Conservation (phyloP, 257 asterid species). For the Henckelia pumila region DNA sequence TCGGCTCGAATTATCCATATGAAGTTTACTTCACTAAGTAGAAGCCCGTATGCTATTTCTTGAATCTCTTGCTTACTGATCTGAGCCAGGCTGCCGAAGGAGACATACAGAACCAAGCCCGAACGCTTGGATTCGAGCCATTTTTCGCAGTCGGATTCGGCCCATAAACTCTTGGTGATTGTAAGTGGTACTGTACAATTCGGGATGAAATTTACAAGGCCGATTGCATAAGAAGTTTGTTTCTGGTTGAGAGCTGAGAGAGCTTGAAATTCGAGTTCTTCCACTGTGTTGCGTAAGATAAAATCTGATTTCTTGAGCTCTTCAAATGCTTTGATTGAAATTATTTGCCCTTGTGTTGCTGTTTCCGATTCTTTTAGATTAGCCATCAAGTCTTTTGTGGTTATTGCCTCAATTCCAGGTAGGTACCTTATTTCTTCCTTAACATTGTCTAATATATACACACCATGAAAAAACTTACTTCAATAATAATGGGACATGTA, state of each 20-base stretch:
- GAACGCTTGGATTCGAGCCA: slow-evolving; percentile 31
- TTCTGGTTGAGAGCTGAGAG: slow-evolving; percentile 5
- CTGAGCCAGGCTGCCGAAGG: slow-evolving; percentile 29
- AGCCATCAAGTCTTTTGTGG: background rate
- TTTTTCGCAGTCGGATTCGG: slow-evolving; percentile 20
- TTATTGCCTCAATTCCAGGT: slow-evolving; percentile 8
- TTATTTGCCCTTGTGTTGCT: background rate
- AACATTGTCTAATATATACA: background rate
- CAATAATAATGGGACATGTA: no score
- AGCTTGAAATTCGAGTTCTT: slow-evolving; percentile 15
- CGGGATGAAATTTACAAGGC: slow-evolving; percentile 2
- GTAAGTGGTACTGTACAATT: background rate
- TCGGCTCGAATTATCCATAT: slow-evolving; percentile 29
- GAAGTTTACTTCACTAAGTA: slow-evolving; percentile 10
- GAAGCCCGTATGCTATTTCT: slow-evolving; percentile 26
- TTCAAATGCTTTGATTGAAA: slow-evolving; percentile 11
- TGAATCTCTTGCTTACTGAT: slow-evolving; percentile 21
- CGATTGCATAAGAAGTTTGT: slow-evolving; percentile 20
- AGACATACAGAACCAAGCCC: slow-evolving; percentile 29
- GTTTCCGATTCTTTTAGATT: background rate
- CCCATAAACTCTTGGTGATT: background rate
- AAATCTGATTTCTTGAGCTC: slow-evolving; percentile 20
- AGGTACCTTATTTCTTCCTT: background rate
- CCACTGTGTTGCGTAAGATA: slow-evolving; percentile 21
- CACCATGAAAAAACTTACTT: background rate